Base-by-base conservation (phyloP, 768 basidiomycete species). In the Rhizopogon salebrosus region DNA sequence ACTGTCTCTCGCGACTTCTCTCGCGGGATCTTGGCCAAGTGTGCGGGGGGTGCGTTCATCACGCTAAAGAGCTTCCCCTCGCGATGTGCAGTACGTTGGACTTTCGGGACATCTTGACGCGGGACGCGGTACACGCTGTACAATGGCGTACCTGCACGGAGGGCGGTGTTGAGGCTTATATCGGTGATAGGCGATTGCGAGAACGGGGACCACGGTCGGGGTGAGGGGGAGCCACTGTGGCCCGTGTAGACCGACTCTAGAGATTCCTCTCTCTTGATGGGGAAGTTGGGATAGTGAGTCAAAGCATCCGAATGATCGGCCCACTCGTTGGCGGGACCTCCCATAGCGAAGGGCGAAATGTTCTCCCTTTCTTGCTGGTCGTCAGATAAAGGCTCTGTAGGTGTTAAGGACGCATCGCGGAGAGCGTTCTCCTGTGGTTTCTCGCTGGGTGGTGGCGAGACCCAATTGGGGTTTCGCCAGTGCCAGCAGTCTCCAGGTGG, bases 101-200 rank as follows among this genome's bases (percentile, higher is more conserved):
- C 45, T 29, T 51, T 51, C 14, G 65, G 58, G 13, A 68, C 54
- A 24, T 69, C 69, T 48, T 59, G 55, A 10, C 57, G 48, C 18
- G 69, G 67, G 3, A 66, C 68, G 11, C 69, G 58, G 40, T 70
- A 68, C 10, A 70, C 63, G 26, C 66, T 67, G 55, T 69, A 70
- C 11, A 70, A 45, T 27, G 67, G 67, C 5, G 69, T 70, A 35
- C 69, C 69, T 11, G 54, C 60, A 29, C 59, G 63, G 20, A 68
- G 57, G 8, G 54, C 65, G 27, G 63, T 58, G 27, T 60, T 53
- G 13, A 68, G 58, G 41, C 55, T 64, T 37, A 60, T 40, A 9
- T 69, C 67, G 27, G 57, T 57, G 52, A 58, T 50, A 6, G 54
- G 55, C 8, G 66, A 53, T 36, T 65, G 61, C 43, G 66, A 65